phyloP scores from a whole-genome alignment of 23 red algal genomes.

The Gracilaria domingensis region DNA sequence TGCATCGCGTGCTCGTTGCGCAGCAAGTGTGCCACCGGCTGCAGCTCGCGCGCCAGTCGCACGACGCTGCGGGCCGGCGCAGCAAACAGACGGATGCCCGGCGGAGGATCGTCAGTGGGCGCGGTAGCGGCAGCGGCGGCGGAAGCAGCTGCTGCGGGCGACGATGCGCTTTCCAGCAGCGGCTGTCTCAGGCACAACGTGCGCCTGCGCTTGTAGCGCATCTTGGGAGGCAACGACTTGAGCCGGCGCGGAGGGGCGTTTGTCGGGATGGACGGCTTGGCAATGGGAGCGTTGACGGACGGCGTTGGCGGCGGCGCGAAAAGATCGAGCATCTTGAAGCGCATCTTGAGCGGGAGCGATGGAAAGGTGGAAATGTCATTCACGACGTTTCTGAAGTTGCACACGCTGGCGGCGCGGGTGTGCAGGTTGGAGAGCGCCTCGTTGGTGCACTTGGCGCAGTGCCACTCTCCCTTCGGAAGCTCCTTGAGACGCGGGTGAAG shows the following conservation, averaged over 20 bases:
- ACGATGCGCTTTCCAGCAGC: not conserved
- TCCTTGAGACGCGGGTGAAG: slow-evolving; percentile 15
- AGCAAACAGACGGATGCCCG: not conserved
- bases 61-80: slow-evolving; percentile 1
- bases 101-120: not conserved
- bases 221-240: not conserved
- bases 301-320: not conserved
- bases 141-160: not conserved
- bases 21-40: not conserved
- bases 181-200: too few relatives aligned
- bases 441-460: slow-evolving; percentile 18
- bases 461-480: slow-evolving; percentile 34
- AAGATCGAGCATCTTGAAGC: slow-evolving; percentile 47
- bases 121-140: not conserved
- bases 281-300: not conserved
- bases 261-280: not conserved
- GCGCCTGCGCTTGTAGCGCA: not conserved
- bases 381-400: slow-evolving; percentile 16
- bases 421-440: not conserved
- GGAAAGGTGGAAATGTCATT: slow-evolving; percentile 28
- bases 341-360: slow-evolving; percentile 44
- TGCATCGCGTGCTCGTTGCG: not conserved
- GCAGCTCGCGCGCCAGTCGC: not conserved
- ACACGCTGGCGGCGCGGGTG: slow-evolving; percentile 48
- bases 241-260: too few relatives aligned